Conservation (phyloP, 352 stramenopile species). For the Heterotrichella gracilis region DNA sequence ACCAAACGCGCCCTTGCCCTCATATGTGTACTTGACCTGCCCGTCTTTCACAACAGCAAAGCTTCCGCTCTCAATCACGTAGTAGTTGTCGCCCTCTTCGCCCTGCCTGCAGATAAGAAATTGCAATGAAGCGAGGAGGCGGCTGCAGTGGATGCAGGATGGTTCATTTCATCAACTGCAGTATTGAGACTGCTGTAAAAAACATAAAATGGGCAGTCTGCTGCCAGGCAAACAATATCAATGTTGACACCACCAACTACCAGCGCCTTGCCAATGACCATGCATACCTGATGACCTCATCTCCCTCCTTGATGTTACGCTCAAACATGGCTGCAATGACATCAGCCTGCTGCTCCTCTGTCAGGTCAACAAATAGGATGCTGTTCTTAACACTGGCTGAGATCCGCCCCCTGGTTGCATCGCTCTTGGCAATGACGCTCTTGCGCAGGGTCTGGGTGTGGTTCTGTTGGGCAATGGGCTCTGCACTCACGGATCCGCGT, state of each 20-base stretch:
- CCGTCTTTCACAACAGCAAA: conserved; percentile 30
- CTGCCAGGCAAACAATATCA: too few species aligned
- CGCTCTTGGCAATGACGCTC: conserved; percentile 15
- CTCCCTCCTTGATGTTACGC: conserved; percentile 22
- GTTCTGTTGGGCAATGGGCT: too few species aligned
- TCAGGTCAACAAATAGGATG: conserved; percentile 14
- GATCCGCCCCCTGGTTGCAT: conserved; percentile 12
- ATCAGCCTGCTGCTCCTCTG: conserved; percentile 14
- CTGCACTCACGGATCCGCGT: too few species aligned
- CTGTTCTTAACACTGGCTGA: conserved; percentile 14
- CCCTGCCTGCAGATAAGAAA: too few species aligned
- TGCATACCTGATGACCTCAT: conserved; percentile 55
- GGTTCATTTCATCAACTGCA: too few species aligned
- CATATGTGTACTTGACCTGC: conserved; percentile 19
- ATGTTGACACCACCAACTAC: too few species aligned
- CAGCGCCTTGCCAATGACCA: too few species aligned
- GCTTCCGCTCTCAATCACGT: conserved; percentile 33
- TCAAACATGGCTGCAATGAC: conserved; percentile 17
- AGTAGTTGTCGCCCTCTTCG: conserved; percentile 35
- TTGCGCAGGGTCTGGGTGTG: too few species aligned
- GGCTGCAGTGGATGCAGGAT: too few species aligned
- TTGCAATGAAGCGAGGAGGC: too few species aligned
- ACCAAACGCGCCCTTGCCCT: conserved; percentile 34
- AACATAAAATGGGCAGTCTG: too few species aligned
- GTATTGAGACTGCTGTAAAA: too few species aligned